Percentiles rank a stretch among this genome's conserved stretches.
Conservation (phyloP, 2,329 filamentous ascomycete species). For the Nemania sp. region DNA sequence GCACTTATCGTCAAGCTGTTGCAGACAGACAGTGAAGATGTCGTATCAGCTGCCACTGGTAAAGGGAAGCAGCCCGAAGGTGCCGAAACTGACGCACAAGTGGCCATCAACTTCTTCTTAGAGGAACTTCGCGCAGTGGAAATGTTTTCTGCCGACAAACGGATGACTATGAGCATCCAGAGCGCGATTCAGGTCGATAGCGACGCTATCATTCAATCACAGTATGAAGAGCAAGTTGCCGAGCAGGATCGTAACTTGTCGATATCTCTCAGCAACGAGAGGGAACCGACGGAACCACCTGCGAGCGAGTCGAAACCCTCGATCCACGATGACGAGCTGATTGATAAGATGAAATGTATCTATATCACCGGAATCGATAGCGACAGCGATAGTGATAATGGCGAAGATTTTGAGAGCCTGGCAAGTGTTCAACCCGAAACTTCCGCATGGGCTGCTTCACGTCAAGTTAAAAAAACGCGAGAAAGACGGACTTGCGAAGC, state of each 20-base stretch:
- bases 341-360: constrained; percentile 15
- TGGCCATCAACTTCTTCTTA: constrained; percentile 27
- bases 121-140: constrained; percentile 25
- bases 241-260: constrained; percentile 17
- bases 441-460: too few relatives aligned
- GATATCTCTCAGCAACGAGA: constrained; percentile 5
- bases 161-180: constrained; percentile 32
- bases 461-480: too few relatives aligned
- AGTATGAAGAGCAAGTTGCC: constrained; percentile 21
- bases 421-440: too few relatives aligned
- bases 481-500: too few relatives aligned
- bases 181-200: constrained; percentile 26
- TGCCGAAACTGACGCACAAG: constrained; percentile 20
- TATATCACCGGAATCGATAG: constrained; percentile 21
- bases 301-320: too few relatives aligned
- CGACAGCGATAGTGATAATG: too few relatives aligned
- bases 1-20: constrained; percentile 13
- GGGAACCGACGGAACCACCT: not conserved
- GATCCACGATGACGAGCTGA: not conserved
- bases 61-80: constrained; percentile 32
- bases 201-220: constrained; percentile 16
- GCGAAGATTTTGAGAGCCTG: too few relatives aligned
- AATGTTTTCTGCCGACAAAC: constrained; percentile 22
- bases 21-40: not conserved
- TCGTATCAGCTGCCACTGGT: not conserved